Evolutionary conservation across 768 basidiomycete species (phyloP).

Genomic region (Boletus pseudo-olivaceus): DNA sequence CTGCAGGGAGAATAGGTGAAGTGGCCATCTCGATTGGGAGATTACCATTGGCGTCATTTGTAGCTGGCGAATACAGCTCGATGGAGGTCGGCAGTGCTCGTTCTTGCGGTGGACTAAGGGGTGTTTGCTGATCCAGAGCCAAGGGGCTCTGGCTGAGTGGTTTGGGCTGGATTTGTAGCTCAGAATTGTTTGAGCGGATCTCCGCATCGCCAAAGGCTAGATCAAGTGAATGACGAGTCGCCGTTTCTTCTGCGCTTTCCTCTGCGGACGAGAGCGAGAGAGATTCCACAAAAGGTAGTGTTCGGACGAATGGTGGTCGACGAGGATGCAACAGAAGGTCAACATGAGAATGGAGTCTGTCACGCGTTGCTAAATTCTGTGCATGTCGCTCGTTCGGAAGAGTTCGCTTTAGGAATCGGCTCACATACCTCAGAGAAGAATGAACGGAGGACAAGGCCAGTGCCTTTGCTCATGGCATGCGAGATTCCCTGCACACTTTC

Average conservation of each 20-base stretch:
- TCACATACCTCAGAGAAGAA: slow-evolving; percentile 32
- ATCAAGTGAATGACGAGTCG: slow-evolving; percentile 40
- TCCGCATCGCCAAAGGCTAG: slow-evolving; percentile 26
- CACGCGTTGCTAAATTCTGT: slow-evolving; percentile 16
- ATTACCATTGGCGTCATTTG: neutral
- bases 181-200: neutral
- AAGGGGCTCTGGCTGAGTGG: neutral
- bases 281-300: slow-evolving; percentile 59
- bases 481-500: slow-evolving; percentile 54
- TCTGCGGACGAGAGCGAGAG: slow-evolving; percentile 60
- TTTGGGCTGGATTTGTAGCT: slow-evolving; percentile 1
- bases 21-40: neutral
- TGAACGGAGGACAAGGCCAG: slow-evolving; percentile 53
- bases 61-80: slow-evolving; percentile 1
- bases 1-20: neutral
- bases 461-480: slow-evolving; percentile 56
- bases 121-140: neutral
- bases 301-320: slow-evolving; percentile 68
- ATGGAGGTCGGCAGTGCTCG: neutral
- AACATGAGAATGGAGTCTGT: slow-evolving; percentile 35
- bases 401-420: neutral
- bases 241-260: slow-evolving; percentile 61
- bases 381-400: neutral
- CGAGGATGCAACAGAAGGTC: slow-evolving; percentile 77
- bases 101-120: neutral